Evolutionary conservation across 2,329 filamentous ascomycete genomes (phyloP), one percentile per base, ranked within the genome.

Genomic region (Penicillium sp.): DNA sequence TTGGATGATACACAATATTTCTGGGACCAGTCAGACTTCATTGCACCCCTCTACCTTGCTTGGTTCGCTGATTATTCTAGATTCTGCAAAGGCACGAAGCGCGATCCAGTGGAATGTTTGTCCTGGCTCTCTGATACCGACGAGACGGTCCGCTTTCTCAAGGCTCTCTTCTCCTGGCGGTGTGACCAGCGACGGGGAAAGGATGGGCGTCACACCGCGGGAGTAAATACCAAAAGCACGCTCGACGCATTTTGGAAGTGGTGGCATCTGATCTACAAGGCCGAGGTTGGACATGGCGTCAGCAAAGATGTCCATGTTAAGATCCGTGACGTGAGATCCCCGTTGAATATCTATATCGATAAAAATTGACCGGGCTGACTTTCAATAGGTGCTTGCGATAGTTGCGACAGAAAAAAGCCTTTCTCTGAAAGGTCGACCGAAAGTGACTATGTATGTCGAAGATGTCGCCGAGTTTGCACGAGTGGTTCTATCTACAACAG

Each of bases 361-460:
- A 56, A 38, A 32, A 16, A 39, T 38, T 47, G 14, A 49, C 21
- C 5, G 14, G 21, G 18, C 60, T 65, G 44, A 66, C 50, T 2
- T 10, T 56, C 31, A 40, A 43, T 55, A 71, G 68, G 46, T 71
- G 3, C 36, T 72, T 21, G 66, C 63, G 4, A 52, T 66, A 39
- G 51, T 72, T 14, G 57, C 62, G 11, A 54, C 27, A 38, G 52
- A 70, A 31, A 67, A 72, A 49, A 52, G 60, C 1, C 62, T 73
- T 21, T 45, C 52, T 14, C 46, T 66, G 22, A 39, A 49, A 32
- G 7, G 48, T 36, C 46, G 55, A 34, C 59, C 54, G 43, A 72
- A 71, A 59, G 55, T 55, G 39, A 69, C 57, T 11, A 73, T 73
- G 49, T 71, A 67, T 55, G 57, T 71, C 43, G 56, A 72, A 55